Evolutionary conservation across 768 basidiomycete species (phyloP), one percentile per base, ranked within the genome.

Genomic region (Favolaschia claudopus): DNA sequence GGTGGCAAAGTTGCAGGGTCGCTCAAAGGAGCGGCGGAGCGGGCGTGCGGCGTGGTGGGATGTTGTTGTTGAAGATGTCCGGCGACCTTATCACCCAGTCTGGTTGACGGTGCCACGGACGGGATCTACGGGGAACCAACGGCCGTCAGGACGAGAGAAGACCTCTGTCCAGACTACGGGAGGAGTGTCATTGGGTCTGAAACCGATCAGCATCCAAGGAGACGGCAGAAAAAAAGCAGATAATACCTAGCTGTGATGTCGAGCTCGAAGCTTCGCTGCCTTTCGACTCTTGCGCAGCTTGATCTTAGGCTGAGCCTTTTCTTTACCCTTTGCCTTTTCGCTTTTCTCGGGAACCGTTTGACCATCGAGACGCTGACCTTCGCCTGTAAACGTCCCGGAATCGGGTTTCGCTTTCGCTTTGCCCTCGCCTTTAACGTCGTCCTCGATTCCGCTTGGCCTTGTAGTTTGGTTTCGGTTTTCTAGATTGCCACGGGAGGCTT

Each of bases 161-260:
- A 97, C 93, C 74, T 99, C 97, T 0, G 92, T 93, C 97, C 97
- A 99, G 73, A 95, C 93, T 4, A 95, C 89, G 1, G 96, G 96
- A 4, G 94, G 89, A 10, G 87, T 87, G 62, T 80, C 33, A 75
- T 77, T 47, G 89, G 89, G 73, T 91, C 84, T 44, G 80, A n/a
- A n/a, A n/a, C n/a, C n/a, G n/a, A n/a, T n/a, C n/a, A n/a, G n/a
- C n/a, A n/a, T n/a, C n/a, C n/a, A n/a, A n/a, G n/a, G n/a, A n/a
- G n/a, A n/a, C n/a, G n/a, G n/a, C n/a, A n/a, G n/a, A n/a, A n/a
- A n/a, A n/a, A n/a, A n/a, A n/a, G n/a, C n/a, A n/a, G n/a, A 53
- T 17, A 5, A 32, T 49, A 53, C 43, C 40, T 53, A 38, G 39
- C 27, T 28, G 51, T 32, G 37, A 45, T 19, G 44, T 40, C 15